These are phyloP conservation scores for Sphaerostilbella broomeana DNA, from an alignment of 2,329 filamentous ascomycete genomes.

Conservation along the genomic window DNA sequence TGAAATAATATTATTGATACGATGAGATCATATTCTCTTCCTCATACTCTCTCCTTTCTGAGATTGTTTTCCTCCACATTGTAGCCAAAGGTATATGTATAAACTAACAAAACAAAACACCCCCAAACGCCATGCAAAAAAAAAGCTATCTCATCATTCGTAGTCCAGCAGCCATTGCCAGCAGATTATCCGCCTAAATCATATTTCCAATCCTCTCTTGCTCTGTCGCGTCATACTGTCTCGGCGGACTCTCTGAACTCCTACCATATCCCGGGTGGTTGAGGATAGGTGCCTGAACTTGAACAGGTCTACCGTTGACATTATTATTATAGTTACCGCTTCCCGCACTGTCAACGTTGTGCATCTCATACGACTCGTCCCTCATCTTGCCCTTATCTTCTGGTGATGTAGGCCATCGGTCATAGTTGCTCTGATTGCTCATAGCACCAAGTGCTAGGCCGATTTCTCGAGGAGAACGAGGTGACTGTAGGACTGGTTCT, in stretches of 20 bases:
- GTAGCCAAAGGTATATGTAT: conserved; percentile 9
- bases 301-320: conserved; percentile 16
- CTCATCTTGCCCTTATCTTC: conserved; percentile 38
- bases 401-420: conserved; percentile 16
- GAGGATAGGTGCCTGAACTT: conserved; percentile 34
- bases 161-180: conserved; percentile 3
- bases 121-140: conserved; percentile 8
- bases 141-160: not conserved
- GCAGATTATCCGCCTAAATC: not conserved
- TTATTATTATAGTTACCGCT: conserved; percentile 20
- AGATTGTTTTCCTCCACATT: not conserved
- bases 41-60: too few relatives aligned
- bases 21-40: too few relatives aligned
- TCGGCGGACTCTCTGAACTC: conserved; percentile 21
- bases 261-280: conserved; percentile 42
- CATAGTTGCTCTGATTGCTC: not conserved
- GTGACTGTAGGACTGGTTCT: conserved; percentile 11
- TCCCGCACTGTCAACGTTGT: conserved; percentile 25
- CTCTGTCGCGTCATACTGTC: conserved; percentile 15
- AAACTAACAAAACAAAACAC: too few relatives aligned
- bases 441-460: conserved; percentile 13
- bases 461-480: conserved; percentile 13
- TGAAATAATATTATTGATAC: too few relatives aligned
- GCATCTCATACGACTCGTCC: conserved; percentile 33
- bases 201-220: not conserved